phyloP scores from a whole-genome alignment of 805 yeast species.

The Ogataea methanolica region DNA sequence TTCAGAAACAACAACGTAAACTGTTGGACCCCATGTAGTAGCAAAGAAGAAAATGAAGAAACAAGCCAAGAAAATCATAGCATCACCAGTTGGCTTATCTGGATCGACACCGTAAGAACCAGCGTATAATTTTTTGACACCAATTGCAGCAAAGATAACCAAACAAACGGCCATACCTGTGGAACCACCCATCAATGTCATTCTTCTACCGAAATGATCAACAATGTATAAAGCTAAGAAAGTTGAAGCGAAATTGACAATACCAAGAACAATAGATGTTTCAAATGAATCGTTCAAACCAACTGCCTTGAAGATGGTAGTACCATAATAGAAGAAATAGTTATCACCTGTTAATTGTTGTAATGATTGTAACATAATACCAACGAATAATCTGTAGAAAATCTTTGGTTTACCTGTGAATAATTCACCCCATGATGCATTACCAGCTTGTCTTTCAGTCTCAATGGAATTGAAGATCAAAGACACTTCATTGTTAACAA shows the following conservation, averaged over 20 bases:
- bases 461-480: slow-evolving; percentile 56
- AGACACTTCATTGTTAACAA: slow-evolving; percentile 49
- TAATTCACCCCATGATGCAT: slow-evolving; percentile 61
- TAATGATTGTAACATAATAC: slow-evolving; percentile 55
- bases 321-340: slow-evolving; percentile 67
- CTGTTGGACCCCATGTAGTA: slow-evolving; percentile 71
- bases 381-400: slow-evolving; percentile 49
- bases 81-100: slow-evolving; percentile 39
- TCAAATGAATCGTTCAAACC: slow-evolving; percentile 46
- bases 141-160: slow-evolving; percentile 56
- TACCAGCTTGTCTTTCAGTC: slow-evolving; percentile 57
- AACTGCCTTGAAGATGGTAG: slow-evolving; percentile 50
- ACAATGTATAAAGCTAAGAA: slow-evolving; percentile 47
- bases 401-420: slow-evolving; percentile 62
- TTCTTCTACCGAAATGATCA: slow-evolving; percentile 63
- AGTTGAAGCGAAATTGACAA: slow-evolving; percentile 45
- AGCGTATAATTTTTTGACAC: slow-evolving; percentile 43
- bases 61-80: slow-evolving; percentile 49
- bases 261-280: slow-evolving; percentile 39
- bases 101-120: slow-evolving; percentile 39
- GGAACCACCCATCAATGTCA: slow-evolving; percentile 56
- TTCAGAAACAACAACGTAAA: slow-evolving; percentile 56
- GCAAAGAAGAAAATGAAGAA: slow-evolving; percentile 70
- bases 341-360: slow-evolving; percentile 74
- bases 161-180: slow-evolving; percentile 58